These are phyloP conservation scores for Tylopilus cervinicoccineus DNA, from an alignment of 768 basidiomycete genomes.

Conservation along the genomic window DNA sequence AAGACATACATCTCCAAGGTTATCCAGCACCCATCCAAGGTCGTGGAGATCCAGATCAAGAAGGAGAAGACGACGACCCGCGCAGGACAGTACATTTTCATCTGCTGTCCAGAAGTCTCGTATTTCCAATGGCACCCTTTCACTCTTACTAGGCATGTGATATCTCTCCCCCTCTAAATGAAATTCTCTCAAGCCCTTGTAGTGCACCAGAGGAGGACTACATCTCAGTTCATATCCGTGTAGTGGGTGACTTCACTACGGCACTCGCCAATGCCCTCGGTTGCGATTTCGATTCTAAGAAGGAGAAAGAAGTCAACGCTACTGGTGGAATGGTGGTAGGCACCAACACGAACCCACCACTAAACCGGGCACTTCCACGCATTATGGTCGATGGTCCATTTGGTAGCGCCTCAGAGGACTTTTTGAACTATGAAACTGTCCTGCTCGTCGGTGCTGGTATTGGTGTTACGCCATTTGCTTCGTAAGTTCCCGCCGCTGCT, in stretches of 20 bases:
- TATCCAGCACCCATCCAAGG: slow-evolving; percentile 91
- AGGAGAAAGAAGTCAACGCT: slow-evolving; percentile 41
- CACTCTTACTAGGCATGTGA: slow-evolving; percentile 72
- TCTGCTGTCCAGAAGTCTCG: slow-evolving; percentile 85
- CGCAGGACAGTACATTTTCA: slow-evolving; percentile 92
- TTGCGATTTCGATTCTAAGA: slow-evolving; percentile 67
- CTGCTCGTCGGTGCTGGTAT: slow-evolving; percentile 93
- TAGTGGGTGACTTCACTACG: slow-evolving; percentile 88
- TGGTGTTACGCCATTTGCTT: slow-evolving; percentile 94
- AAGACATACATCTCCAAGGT: slow-evolving; percentile 91
- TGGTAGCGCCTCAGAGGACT: slow-evolving; percentile 89
- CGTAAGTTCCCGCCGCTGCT: slow-evolving; percentile 46
- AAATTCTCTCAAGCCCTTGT: neutral
- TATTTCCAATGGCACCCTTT: slow-evolving; percentile 99
- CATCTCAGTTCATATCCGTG: slow-evolving; percentile 89
- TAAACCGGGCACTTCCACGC: slow-evolving; percentile 77
- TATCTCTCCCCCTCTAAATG: neutral
- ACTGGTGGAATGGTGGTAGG: slow-evolving; percentile 59
- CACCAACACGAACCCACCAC: slow-evolving; percentile 49
- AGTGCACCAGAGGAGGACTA: slow-evolving; percentile 96
- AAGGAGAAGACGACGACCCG: slow-evolving; percentile 83
- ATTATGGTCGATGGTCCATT: slow-evolving; percentile 98
- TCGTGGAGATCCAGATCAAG: slow-evolving; percentile 96
- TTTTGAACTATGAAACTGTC: slow-evolving; percentile 84
- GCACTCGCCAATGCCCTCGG: slow-evolving; percentile 79